Evolutionary conservation across 1,284 basidiomycete genomes (phyloP), one percentile per base, ranked within the genome.

Genomic region (Microbotryomycetes sp.): DNA sequence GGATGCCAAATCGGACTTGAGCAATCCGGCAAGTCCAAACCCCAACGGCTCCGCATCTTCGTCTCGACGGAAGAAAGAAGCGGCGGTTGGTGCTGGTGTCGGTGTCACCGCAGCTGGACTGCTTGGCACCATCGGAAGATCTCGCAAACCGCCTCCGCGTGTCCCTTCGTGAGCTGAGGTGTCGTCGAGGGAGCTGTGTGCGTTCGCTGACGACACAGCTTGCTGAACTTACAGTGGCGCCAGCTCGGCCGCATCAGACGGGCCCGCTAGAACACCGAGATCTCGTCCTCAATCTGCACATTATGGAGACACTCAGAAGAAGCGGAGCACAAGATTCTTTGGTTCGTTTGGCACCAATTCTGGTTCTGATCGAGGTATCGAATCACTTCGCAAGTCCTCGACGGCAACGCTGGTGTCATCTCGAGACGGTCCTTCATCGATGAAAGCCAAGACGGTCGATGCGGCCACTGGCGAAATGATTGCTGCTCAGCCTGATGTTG

Each of bases 401-500:
- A 60, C 57, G 19, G 50, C 54, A 25, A 59, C 63, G 5, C 45
- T 63, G 30, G 48, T 49, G 12, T 58, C 49, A 22, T 77, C 69
- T 73, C 76, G 68, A 64, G 59, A 78, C 74, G 67, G 68, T 57
- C 73, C 51, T 74, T 76, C 68, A 49, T 76, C 52, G 74, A 79
- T 66, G 72, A 63, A 19, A 31, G 61, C 62, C 64, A 78, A 71
- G 55, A 59, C 31, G 16, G 62, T 70, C 56, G 66, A 66, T 28
- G 56, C 58, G 2, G 67, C 66, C 25, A 48, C 70, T 48, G 70
- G 73, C 58, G 77, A 77, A 60, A 70, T 76, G 63, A 57, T 78
- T 47, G 81, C 82, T 31, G 79, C 80, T 36, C 73, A 79, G 59
- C 79, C 80, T 58, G 67, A 74, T 16, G 83, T 28, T 1, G 60